Conservation (phyloP, 768 basidiomycete genomes). For the Pleurotus salmoneostramineus region DNA sequence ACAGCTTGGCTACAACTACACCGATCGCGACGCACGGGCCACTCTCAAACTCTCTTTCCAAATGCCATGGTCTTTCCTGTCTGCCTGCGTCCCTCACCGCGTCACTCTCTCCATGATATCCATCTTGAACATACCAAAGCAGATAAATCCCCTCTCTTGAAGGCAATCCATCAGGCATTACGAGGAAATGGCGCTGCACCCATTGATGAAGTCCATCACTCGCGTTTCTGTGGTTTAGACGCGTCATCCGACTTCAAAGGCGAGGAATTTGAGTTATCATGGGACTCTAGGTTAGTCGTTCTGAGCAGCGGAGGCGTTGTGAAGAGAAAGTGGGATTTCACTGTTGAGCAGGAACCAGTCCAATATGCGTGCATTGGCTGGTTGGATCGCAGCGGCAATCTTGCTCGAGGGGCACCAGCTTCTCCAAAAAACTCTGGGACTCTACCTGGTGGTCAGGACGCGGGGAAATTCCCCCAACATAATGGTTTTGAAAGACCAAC, state of each 20-base stretch:
- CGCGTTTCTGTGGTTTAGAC: not conserved
- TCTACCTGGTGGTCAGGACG: not conserved
- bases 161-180: not conserved
- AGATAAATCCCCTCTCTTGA: not conserved
- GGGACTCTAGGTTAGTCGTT: slow-evolving; percentile 63
- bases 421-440: not conserved
- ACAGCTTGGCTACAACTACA: no score
- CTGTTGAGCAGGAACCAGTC: slow-evolving; percentile 65
- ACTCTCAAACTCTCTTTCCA: no score
- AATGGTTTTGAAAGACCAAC: slow-evolving; percentile 29
- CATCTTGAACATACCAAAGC: no score
- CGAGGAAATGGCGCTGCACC: slow-evolving; percentile 3
- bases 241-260: not conserved
- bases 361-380: slow-evolving; percentile 80
- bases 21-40: no score
- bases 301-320: slow-evolving; percentile 67
- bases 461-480: not conserved
- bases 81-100: no score
- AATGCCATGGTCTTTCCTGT: no score
- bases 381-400: slow-evolving; percentile 34
- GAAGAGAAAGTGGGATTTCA: slow-evolving; percentile 70
- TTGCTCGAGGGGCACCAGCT: not conserved
- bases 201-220: not conserved
- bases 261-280: slow-evolving; percentile 64
- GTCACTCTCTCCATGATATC: no score